These are phyloP conservation scores for Cyberlindnera japonica DNA, from an alignment of 805 yeast genomes.

Conservation along the genomic window DNA sequence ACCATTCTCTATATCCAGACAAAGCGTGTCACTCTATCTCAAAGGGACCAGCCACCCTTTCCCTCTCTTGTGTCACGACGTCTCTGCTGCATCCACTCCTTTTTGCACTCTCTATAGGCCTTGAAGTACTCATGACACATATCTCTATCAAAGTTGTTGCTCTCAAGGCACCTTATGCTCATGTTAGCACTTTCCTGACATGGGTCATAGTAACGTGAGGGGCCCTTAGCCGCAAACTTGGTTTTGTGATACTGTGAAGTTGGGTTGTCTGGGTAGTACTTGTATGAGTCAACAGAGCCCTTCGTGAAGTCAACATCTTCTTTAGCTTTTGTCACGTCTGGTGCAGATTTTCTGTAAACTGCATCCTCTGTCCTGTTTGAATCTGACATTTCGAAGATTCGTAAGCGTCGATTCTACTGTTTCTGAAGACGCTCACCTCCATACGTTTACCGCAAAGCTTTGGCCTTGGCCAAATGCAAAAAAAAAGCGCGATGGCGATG, in stretches of 20 bases:
- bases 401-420: neutral
- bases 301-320: constrained; percentile 49
- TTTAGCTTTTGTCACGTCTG: constrained; percentile 32
- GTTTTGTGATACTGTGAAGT: constrained; percentile 63
- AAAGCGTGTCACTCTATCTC: neutral
- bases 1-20: neutral
- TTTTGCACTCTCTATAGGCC: constrained; percentile 90
- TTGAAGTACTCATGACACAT: constrained; percentile 79
- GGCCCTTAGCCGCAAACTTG: constrained; percentile 68
- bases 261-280: constrained; percentile 87
- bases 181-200: constrained; percentile 87
- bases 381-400: constrained; percentile 5
- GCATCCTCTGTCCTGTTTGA: constrained; percentile 19
- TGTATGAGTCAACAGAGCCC: constrained; percentile 49
- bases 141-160: constrained; percentile 67
- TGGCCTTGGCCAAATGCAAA: neutral
- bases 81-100: constrained; percentile 56
- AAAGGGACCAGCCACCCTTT: constrained; percentile 25
- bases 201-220: constrained; percentile 87
- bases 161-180: constrained; percentile 78
- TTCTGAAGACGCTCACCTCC: too few relatives aligned
- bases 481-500: neutral
- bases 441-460: too few relatives aligned
- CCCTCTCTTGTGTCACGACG: constrained; percentile 30
- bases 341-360: constrained; percentile 21